Evolutionary conservation across 257 asterid species (phyloP).

Genomic region (Catharanthus roseus): DNA sequence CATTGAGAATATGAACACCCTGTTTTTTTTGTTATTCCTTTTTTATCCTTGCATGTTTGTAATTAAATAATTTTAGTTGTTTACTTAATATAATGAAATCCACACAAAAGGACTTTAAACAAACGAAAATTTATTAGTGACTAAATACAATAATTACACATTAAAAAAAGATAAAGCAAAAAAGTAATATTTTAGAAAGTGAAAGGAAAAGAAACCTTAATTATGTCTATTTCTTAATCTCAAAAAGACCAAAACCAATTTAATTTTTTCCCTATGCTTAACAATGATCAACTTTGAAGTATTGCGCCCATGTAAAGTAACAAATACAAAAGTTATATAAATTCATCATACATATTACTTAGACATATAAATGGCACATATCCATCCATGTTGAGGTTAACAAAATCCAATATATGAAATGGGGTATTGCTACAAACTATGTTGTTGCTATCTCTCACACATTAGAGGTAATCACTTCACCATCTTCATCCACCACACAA

Average conservation of each 20-base stretch:
- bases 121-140: no score
- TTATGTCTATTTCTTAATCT: not conserved
- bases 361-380: not conserved
- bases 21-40: no score
- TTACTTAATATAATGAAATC: no score
- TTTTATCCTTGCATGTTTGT: no score
- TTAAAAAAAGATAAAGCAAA: no score
- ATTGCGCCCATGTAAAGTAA: not conserved
- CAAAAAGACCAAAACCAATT: not conserved
- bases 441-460: not conserved
- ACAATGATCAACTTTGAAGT: not conserved
- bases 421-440: not conserved
- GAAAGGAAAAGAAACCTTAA: not conserved
- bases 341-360: not conserved
- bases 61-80: no score
- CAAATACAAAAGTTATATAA: not conserved
- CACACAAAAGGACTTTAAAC: no score
- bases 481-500: not conserved
- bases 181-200: not conserved
- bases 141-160: no score
- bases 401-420: not conserved
- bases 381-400: not conserved
- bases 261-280: not conserved
- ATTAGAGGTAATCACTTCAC: not conserved
- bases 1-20: no score